phyloP scores from a whole-genome alignment of 805 yeast species.

The Saccharomycopsis oosterbeekiorum region DNA sequence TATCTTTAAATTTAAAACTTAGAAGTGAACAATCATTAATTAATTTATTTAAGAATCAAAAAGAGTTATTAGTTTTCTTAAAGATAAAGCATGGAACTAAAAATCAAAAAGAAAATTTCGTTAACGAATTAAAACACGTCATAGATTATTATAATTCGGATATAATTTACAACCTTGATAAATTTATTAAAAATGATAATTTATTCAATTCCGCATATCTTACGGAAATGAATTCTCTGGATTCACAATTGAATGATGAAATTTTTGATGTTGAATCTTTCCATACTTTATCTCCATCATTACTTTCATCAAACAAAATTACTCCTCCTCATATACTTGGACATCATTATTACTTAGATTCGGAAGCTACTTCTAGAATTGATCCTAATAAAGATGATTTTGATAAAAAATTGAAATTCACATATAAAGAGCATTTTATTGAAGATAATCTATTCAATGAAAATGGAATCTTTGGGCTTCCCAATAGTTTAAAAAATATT shows the following conservation, averaged over 20 bases:
- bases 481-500: neutral
- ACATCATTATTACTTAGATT: constrained; percentile 23
- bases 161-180: neutral
- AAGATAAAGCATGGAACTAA: neutral
- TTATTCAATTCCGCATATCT: constrained; percentile 46
- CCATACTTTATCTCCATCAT: neutral
- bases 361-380: constrained; percentile 19
- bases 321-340: neutral
- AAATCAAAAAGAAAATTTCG: constrained; percentile 25
- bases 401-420: neutral
- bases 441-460: neutral
- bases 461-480: neutral
- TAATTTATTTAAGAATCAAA: neutral
- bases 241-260: neutral
- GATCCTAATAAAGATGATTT: neutral
- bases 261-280: neutral
- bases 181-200: constrained; percentile 79
- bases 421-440: neutral
- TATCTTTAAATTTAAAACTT: neutral
- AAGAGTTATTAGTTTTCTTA: neutral
- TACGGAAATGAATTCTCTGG: neutral
- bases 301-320: neutral
- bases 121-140: constrained; percentile 41
- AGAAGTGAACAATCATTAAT: neutral
- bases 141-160: constrained; percentile 25